Conservation (phyloP, 2,329 filamentous ascomycete species). For the Trematosphaeria pertusa region DNA sequence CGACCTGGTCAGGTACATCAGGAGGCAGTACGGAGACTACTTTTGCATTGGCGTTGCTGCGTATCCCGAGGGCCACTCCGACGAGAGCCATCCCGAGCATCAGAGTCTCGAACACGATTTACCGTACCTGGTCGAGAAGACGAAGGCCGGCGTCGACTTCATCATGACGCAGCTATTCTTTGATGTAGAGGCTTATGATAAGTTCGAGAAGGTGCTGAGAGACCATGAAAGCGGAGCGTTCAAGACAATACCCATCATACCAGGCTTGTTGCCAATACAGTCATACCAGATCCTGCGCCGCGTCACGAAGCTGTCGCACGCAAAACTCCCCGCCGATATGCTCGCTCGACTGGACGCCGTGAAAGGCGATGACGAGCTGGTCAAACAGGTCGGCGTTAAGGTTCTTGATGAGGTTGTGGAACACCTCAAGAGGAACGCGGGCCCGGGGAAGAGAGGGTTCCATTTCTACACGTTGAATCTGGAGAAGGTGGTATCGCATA, state of each 20-base stretch:
- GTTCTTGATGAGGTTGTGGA: constrained; percentile 85
- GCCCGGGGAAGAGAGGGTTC: constrained; percentile 67
- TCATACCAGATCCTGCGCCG: constrained; percentile 95
- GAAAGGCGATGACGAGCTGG: constrained; percentile 79
- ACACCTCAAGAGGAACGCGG: constrained; percentile 71
- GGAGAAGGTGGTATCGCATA: constrained; percentile 94
- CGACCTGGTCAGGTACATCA: constrained; percentile 90
- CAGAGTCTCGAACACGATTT: constrained; percentile 72
- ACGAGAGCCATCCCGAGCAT: constrained; percentile 86
- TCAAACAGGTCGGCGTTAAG: constrained; percentile 80
- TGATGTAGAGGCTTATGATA: constrained; percentile 80
- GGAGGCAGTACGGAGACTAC: constrained; percentile 84
- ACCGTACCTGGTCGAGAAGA: constrained; percentile 89
- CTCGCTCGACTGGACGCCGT: constrained; percentile 74
- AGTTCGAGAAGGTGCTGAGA: constrained; percentile 78
- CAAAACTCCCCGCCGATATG: constrained; percentile 75
- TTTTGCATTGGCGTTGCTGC: constrained; percentile 95
- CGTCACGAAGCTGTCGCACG: constrained; percentile 93
- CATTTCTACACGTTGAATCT: constrained; percentile 98
- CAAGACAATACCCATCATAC: constrained; percentile 86
- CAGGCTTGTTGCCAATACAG: constrained; percentile 96
- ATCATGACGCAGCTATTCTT: constrained; percentile 99
- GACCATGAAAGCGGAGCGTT: constrained; percentile 85
- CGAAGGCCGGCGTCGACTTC: constrained; percentile 90
- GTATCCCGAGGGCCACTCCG: constrained; percentile 94